Percentiles rank a stretch among this genome's conserved stretches.
Conservation (phyloP, 2,329 filamentous ascomycete genomes). For the Phyllosticta citrichinensis region DNA sequence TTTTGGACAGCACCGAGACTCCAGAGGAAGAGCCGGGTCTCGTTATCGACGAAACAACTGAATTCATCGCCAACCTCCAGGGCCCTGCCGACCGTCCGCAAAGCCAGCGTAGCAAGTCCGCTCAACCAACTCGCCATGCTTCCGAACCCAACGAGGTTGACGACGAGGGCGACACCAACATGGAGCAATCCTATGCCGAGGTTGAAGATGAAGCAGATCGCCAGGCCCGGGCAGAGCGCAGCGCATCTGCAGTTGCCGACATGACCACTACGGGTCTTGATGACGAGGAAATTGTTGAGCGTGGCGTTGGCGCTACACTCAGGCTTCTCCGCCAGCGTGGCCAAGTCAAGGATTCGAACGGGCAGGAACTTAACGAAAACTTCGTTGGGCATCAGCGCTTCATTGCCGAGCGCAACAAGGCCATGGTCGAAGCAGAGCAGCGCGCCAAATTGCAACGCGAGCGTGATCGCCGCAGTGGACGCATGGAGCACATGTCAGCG, state of each 20-base stretch:
- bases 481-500: slow-evolving; percentile 79
- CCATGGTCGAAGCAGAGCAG: slow-evolving; percentile 69
- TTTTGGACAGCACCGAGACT: slow-evolving; percentile 51
- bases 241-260: slow-evolving; percentile 36
- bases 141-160: slow-evolving; percentile 21
- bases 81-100: slow-evolving; percentile 43
- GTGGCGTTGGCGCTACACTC: slow-evolving; percentile 73
- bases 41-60: slow-evolving; percentile 90
- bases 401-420: slow-evolving; percentile 65
- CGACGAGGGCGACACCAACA: slow-evolving; percentile 44
- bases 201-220: slow-evolving; percentile 40
- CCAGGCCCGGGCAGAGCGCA: slow-evolving; percentile 20
- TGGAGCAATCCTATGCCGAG: slow-evolving; percentile 43
- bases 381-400: slow-evolving; percentile 68
- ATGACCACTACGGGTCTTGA: slow-evolving; percentile 65
- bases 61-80: slow-evolving; percentile 81
- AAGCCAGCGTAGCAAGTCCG: slow-evolving; percentile 35
- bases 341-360: slow-evolving; percentile 57
- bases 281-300: slow-evolving; percentile 69
- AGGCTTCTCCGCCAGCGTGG: slow-evolving; percentile 77
- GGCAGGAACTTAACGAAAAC: slow-evolving; percentile 54
- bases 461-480: slow-evolving; percentile 72
- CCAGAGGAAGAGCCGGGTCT: slow-evolving; percentile 54
- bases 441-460: slow-evolving; percentile 74
- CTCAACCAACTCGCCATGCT: slow-evolving; percentile 18